Base-by-base conservation (phyloP, 805 yeast genomes). In the Wickerhamiella alocasiicola region DNA sequence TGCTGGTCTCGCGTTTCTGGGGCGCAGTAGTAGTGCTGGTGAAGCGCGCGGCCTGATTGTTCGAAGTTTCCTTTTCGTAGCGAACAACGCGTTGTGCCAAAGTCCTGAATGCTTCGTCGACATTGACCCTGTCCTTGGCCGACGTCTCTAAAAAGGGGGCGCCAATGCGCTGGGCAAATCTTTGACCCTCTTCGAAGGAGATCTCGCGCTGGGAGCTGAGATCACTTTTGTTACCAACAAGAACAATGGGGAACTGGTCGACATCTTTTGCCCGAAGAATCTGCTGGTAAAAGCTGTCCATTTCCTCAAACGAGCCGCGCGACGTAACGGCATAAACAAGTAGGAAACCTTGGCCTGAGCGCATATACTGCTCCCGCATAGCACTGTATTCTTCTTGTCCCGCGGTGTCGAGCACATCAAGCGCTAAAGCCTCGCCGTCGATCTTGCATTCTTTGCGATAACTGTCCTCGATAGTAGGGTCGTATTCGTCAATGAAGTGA, bases 381-480 rank as follows among this genome's bases (percentile, higher is more conserved):
- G 95, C 95, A 43, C 84, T 75, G 60, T 87, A 87, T 62, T 87
- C 96, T 61, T 88, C 97, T 67, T 87, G 96, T 31, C 98, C 98
- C 2, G 98, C 98, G 13, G 98, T 91, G 62, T 91, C 98, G 56
- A 91, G 71, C 36, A 91, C 87, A 60, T 91, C 98, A 47, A 81
- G 63, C 21, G 81, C 67, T 1, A 82, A 76, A 27, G 76, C 80
- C 57, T 79, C 83, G 45, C 74, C 75, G 57, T 87, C 94, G 28
- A 91, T 75, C 23, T 72, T 76, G 55, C 91, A 81, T 53, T 81
- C 91, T 57, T 91, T 91, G 51, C 95, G 72, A 50, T 65, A 65
- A 19, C 67, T 61, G 51, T 65, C 70, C 63, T 91, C 98, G 56
- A 91, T 91, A 7, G 98, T 91, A 7, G 98, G 98, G 63, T 91